These are phyloP conservation scores for Pinus albicaulis DNA, from an alignment of 75 land plant genomes.

Conservation along the genomic window DNA sequence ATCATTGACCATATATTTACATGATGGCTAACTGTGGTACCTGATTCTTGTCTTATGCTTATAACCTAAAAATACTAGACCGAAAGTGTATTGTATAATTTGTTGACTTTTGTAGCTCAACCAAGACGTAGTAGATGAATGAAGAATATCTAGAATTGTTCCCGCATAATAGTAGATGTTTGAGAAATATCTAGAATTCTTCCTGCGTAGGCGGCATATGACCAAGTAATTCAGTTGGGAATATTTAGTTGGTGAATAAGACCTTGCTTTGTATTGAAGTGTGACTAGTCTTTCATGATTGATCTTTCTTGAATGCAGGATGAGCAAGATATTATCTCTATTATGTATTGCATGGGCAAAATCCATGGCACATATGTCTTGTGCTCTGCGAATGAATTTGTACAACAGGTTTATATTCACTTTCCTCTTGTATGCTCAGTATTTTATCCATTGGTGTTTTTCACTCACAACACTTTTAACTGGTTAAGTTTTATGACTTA, in stretches of 20 bases:
- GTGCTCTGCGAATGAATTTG: background rate
- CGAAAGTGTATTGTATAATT: background rate
- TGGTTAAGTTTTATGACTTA: background rate
- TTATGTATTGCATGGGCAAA: conserved; percentile 8
- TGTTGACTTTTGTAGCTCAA: background rate
- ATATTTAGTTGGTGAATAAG: background rate
- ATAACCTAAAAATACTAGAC: background rate
- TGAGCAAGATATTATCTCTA: conserved; percentile 4
- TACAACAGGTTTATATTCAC: background rate
- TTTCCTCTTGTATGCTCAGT: background rate
- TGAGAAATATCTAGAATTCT: background rate
- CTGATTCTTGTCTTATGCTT: background rate
- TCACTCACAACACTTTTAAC: background rate
- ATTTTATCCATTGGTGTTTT: background rate
- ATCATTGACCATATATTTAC: too few relatives aligned
- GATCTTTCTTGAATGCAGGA: background rate
- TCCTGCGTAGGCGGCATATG: background rate
- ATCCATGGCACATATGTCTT: conserved; percentile 1
- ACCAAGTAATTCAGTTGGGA: background rate
- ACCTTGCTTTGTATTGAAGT: background rate
- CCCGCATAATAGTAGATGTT: background rate
- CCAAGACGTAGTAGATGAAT: background rate
- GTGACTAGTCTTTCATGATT: background rate
- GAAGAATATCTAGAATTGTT: background rate
- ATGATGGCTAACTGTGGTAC: background rate